Conservation (phyloP, 352 stramenopile species). For the Phytopythium sindhum region DNA sequence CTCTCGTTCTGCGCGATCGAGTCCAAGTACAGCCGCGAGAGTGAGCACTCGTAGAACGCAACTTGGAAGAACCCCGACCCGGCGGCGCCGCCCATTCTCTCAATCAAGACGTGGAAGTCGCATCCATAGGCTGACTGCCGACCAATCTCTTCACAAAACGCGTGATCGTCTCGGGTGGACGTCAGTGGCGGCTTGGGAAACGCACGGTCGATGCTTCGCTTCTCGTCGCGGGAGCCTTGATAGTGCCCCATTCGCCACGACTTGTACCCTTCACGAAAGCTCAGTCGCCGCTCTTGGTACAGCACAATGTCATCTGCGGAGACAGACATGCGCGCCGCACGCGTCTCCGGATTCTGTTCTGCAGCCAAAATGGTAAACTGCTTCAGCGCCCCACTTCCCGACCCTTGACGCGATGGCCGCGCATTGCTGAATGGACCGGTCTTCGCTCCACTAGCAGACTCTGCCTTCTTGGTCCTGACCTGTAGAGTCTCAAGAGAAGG, state of each 20-base stretch:
- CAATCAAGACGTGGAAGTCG: conserved; percentile 80
- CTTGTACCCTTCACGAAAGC: conserved; percentile 83
- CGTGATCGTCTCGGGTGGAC: conserved; percentile 67
- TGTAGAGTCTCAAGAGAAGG: conserved; percentile 61
- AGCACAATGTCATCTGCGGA: conserved; percentile 84
- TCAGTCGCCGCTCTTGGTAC: conserved; percentile 74
- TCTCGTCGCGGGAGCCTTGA: conserved; percentile 69
- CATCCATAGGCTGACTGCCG: conserved; percentile 47
- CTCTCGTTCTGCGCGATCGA: conserved; percentile 29
- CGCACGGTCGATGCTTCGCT: conserved; percentile 44
- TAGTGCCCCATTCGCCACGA: conserved; percentile 82
- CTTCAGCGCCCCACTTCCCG: conserved; percentile 11
- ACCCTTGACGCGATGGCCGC: background rate
- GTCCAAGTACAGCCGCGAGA: conserved; percentile 49
- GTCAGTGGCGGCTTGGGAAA: conserved; percentile 42
- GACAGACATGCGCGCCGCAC: conserved; percentile 52
- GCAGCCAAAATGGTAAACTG: conserved; percentile 28
- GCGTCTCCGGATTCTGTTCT: conserved; percentile 22
- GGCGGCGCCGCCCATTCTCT: conserved; percentile 38
- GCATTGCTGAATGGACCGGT: conserved; percentile 10
- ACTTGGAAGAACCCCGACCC: conserved; percentile 84
- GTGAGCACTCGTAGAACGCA: conserved; percentile 83
- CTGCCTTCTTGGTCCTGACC: conserved; percentile 29
- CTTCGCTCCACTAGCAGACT: conserved; percentile 9
- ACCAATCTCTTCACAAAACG: conserved; percentile 75